Evolutionary conservation across 495 filamentous ascomycete genomes (phyloP), one percentile per base, ranked within the genome.

Genomic region (Cercophora scortea): DNA sequence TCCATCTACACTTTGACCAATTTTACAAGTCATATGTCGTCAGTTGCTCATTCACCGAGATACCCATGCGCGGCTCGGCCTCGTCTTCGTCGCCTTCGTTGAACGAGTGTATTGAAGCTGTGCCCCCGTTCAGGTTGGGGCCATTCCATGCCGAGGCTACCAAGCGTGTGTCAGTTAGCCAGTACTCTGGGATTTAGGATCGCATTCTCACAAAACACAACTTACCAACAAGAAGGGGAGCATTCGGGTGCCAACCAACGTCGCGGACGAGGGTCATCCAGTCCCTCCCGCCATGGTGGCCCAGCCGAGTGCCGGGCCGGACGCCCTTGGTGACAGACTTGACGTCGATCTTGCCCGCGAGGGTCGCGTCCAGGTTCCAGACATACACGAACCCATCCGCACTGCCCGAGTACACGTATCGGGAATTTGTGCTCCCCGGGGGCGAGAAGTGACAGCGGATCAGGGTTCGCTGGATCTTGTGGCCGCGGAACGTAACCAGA

Each of bases 391-490:
- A 83, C 39, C 93, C 93, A 61, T 97, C 89, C 47, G 86, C 80
- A 58, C 86, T 91, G 3, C 93, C 93, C 16, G 82, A 85, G 67
- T 96, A 98, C 16, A 98, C 88, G 62, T 96, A 98, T 60, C 89
- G 80, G 15, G 88, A 90, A 61, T 95, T 85, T 13, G 91, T 92
- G 68, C 88, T 93, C 11, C 76, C 81, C 0, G 89, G 86, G 8
- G 93, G 93, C 45, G 89, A 93, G 73, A 98, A 98, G 65, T 97
- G 93, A 60, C 93, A 98, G 35, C 93, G 78, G 51, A 97, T 96
- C 47, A 98, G 67, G 1, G 93, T 98, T 51, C 88, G 84, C 50
- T 91, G 76, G 8, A 98, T 89, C 25, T 77, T 77, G 66, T 98
- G 93, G 45, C 92, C 93, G 19, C 87, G 79, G 77, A 90, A 97